phyloP scores from a whole-genome alignment of 108 stramenopile genomes.

The Phaeodactylum tricornutum region DNA sequence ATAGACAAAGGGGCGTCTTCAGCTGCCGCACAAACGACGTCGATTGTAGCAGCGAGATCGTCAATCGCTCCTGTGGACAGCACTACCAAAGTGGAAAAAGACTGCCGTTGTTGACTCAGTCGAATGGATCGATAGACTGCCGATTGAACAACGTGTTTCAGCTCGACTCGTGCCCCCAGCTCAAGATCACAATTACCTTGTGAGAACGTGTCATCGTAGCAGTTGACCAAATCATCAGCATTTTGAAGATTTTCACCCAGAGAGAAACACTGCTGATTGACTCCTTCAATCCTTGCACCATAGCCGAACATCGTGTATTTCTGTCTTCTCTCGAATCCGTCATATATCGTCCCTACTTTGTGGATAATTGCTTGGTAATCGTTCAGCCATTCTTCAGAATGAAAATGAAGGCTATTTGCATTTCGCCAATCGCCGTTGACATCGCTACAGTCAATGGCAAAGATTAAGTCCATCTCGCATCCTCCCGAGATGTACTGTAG shows the following conservation, averaged over 20 bases:
- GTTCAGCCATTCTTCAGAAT: conserved; percentile 25
- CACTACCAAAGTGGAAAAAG: conserved; percentile 55
- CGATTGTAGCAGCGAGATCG: conserved; percentile 61
- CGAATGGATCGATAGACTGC: conserved; percentile 45
- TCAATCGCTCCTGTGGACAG: conserved; percentile 81
- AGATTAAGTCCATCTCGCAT: conserved; percentile 50
- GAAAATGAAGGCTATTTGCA: conserved; percentile 46
- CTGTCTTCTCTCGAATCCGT: conserved; percentile 44
- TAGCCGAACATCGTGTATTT: conserved; percentile 80
- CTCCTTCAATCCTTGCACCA: conserved; percentile 69
- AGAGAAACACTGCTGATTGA: conserved; percentile 18
- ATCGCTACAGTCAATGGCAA: conserved; percentile 67
- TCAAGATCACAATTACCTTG: conserved; percentile 26
- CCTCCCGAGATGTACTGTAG: conserved; percentile 44
- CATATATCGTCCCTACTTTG: conserved; percentile 53
- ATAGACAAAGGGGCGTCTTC: conserved; percentile 63
- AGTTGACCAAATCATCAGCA: conserved; percentile 48
- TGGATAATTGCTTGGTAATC: conserved; percentile 73
- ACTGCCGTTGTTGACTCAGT: conserved; percentile 16
- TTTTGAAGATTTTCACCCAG: conserved; percentile 38
- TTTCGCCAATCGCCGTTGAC: conserved; percentile 41
- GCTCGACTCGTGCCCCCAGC: conserved; percentile 53
- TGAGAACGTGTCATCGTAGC: conserved; percentile 52
- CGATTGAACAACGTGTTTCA: conserved; percentile 39
- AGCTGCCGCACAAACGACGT: conserved; percentile 35